Evolutionary conservation across 2,329 filamentous ascomycete genomes (phyloP).

Genomic region (Allantophomopsis lycopodina): DNA sequence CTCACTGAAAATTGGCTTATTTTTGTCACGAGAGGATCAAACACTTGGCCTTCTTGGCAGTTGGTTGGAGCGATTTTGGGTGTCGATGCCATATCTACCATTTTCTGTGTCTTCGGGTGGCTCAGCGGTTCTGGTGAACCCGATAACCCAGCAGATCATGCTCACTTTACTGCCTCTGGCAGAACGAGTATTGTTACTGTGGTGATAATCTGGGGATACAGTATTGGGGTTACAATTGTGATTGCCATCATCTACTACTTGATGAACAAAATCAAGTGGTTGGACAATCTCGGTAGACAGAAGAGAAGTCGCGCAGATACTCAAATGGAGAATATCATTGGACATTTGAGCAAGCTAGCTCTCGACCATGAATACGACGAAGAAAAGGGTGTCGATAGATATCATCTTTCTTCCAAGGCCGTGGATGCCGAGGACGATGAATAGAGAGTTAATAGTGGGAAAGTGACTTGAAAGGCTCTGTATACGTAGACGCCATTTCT

Average conservation of each 20-base stretch:
- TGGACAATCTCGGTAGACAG: constrained; percentile 50
- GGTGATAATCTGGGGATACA: constrained; percentile 51
- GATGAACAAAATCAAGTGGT: constrained; percentile 41
- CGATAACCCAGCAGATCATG: constrained; percentile 14
- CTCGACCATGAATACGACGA: constrained; percentile 39
- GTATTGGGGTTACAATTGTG: constrained; percentile 51
- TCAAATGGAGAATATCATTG: constrained; percentile 52
- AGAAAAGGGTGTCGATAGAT: constrained; percentile 10
- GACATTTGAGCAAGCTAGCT: constrained; percentile 48
- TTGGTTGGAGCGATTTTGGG: constrained; percentile 56
- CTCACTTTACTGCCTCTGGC: constrained; percentile 22
- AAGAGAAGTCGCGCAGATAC: constrained; percentile 47
- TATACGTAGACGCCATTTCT: too few species aligned
- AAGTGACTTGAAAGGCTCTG: too few species aligned
- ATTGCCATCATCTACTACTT: constrained; percentile 52
- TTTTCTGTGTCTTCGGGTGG: constrained; percentile 68
- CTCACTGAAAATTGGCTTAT: constrained; percentile 72
- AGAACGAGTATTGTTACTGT: constrained; percentile 41
- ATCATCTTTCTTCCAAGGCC: constrained; percentile 13
- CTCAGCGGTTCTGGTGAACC: constrained; percentile 35
- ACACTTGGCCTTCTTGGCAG: constrained; percentile 65
- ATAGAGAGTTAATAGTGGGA: too few species aligned
- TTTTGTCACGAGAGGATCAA: constrained; percentile 60
- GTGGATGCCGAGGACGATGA: constrained; percentile 18
- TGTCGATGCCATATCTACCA: constrained; percentile 58